Base-by-base conservation (phyloP, 2,329 filamentous ascomycete genomes). In the Daldinia eschscholtzii region DNA sequence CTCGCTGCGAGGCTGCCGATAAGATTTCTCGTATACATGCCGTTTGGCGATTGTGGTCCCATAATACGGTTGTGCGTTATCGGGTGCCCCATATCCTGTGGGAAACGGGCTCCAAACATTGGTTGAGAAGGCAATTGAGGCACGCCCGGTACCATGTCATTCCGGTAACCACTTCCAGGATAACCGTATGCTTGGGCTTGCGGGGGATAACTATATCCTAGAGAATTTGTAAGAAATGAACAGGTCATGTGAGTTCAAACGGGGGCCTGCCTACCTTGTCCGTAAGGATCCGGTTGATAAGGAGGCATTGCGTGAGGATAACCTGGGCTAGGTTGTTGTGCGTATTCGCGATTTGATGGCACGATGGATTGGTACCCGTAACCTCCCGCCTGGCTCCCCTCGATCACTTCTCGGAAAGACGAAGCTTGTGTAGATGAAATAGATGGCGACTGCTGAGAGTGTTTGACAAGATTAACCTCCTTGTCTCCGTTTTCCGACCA, bases 1-100 rank as follows among this genome's bases (percentile, higher is more conserved):
- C 94, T 97, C 35, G 94, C 94, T 5, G 93, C 91, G 58, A 97
- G 84, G 79, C 93, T 97, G 1, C 96, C 96, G 71, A 99, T 98
- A 9, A 99, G 87, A 76, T 98, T 99, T 59, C 95, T 86, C 0
- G 94, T 98, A 78, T 95, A 97, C 93, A 97, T 97, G 63, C 93
- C 93, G 41, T 90, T 89, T 0, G 91, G 89, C 57, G 86, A 74
- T 61, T 77, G 85, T 44, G 77, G 67, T 79, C 86, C 77, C 69
- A 80, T 75, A 20, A 76, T 37, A 30, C 75, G 75, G 59, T 74
- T 68, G 41, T 73, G 74, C 9, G 68, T 78, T 68, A 83, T 81
- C 18, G 79, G 76, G 26, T 76, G 72, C n/a, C 72, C 70, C n/a
- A 80, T 78, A 30, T 80, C 78, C 53, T 80, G 77, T 12, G 79